Evolutionary conservation across 75 land plant species (phyloP), one percentile per base, ranked within the genome.

Genomic region (Larix kaempferi): DNA sequence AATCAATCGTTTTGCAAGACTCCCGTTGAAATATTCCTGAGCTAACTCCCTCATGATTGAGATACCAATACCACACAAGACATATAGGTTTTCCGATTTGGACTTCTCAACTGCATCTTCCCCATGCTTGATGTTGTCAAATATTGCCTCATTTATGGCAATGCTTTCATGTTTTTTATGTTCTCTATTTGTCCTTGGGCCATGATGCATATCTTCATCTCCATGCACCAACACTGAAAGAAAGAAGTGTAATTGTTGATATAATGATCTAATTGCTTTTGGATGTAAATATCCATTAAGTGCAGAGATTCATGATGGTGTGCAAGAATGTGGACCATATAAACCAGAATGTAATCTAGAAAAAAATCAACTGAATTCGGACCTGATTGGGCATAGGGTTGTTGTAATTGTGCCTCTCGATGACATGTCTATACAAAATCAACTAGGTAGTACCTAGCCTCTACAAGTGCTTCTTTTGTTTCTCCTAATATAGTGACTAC

Each of bases 281-380:
- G 83, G 75, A 78, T 85, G 84, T 61, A 80, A 83, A 78, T 87
- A 79, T 71, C 84, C 88, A 65, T 87, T 90, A 78, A 85, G 22
- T 75, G 82, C 33, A n/a, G 93, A 98, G 76, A 94, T 60, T 86
- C 78, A 62, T 89, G 81, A 81, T 90, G 82, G 80, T 94, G 98
- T 52, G 98, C 93, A 84, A 96, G 87, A 73, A 85, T 82, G 83
- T 96, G 98, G 71, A 96, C 86, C 59, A 94, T 77, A 81, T 90
- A 89, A 37, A 86, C 80, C 25, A 96, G 84, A 39, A 88, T 82
- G 82, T 82, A 83, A 58, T 96, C 99, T 55, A 93, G 95, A 84
- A 86, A 89, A 59, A 58, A n/a, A n/a, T 74, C 73, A 5, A 63
- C 15, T 3, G 84, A 74, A 22, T 80, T 84, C 71, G 76, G 74